phyloP scores from a whole-genome alignment of 345 rosid species.

The Hypericum androsaemum region DNA sequence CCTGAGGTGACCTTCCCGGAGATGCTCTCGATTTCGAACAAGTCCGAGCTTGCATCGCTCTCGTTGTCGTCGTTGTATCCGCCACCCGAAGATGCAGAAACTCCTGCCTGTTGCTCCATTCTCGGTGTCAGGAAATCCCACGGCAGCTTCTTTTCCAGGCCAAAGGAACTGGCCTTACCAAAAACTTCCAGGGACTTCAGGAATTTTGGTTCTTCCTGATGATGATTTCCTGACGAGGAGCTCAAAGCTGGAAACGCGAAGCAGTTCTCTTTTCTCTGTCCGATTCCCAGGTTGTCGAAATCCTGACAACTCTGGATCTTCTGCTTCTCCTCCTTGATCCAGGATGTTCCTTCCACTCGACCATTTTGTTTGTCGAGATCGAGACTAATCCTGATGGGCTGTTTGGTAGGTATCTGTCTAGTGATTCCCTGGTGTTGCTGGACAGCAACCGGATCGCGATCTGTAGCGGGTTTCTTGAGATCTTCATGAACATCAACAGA shows the following conservation, averaged over 20 bases:
- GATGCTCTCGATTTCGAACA: slow-evolving; percentile 76
- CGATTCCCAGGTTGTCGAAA: slow-evolving; percentile 13
- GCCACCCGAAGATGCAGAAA: slow-evolving; percentile 13
- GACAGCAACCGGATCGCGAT: slow-evolving; percentile 12
- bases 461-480: slow-evolving; percentile 32
- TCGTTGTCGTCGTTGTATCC: slow-evolving; percentile 36
- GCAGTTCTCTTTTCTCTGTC: slow-evolving; percentile 14
- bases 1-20: slow-evolving; percentile 51
- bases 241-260: slow-evolving; percentile 28
- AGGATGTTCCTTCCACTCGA: slow-evolving; percentile 6
- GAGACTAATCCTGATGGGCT: slow-evolving; percentile 7
- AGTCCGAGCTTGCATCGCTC: slow-evolving; percentile 74
- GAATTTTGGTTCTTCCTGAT: slow-evolving; percentile 16
- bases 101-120: slow-evolving; percentile 21
- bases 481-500: slow-evolving; percentile 42
- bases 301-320: background rate
- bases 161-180: slow-evolving; percentile 29
- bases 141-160: slow-evolving; percentile 38
- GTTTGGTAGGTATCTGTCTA: background rate
- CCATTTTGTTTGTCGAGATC: slow-evolving; percentile 1
- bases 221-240: slow-evolving; percentile 14
- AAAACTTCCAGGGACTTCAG: slow-evolving; percentile 52
- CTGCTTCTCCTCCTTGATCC: slow-evolving; percentile 4
- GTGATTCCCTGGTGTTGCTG: slow-evolving; percentile 12
- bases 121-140: slow-evolving; percentile 31